Evolutionary conservation across 1,284 basidiomycete genomes (phyloP).

Genomic region (Ustanciosporium gigantosporum): DNA sequence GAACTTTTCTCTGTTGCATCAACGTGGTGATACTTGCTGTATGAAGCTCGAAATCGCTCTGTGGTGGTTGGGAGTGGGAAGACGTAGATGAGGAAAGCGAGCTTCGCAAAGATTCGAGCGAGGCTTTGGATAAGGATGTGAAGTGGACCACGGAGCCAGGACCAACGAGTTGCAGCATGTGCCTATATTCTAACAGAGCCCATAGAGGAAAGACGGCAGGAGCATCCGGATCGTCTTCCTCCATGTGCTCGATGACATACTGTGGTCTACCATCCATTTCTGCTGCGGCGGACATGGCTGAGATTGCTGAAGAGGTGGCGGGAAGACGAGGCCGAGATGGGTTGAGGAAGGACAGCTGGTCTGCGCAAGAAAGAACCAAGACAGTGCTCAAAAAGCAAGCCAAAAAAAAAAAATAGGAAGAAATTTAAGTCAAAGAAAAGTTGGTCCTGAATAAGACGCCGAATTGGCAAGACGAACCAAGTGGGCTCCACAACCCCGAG

Average conservation of each 20-base stretch:
- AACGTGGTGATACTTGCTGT: slow-evolving; percentile 71
- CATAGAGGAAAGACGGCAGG: slow-evolving; percentile 53
- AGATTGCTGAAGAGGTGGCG: neutral
- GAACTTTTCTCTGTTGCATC: slow-evolving; percentile 66
- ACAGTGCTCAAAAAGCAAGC: too few species aligned
- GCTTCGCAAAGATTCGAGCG: slow-evolving; percentile 68
- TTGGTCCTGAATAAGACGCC: neutral
- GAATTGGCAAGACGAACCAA: too few species aligned
- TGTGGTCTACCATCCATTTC: slow-evolving; percentile 32
- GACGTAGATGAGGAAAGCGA: slow-evolving; percentile 26
- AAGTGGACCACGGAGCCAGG: slow-evolving; percentile 73
- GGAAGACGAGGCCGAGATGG: neutral
- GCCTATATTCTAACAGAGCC: slow-evolving; percentile 65
- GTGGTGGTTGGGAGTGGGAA: neutral
- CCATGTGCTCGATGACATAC: slow-evolving; percentile 61
- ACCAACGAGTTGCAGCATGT: slow-evolving; percentile 81
- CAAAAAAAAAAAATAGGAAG: neutral
- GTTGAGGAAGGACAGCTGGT: neutral
- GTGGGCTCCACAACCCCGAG: neutral
- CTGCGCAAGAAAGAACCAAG: too few species aligned
- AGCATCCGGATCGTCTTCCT: slow-evolving; percentile 55
- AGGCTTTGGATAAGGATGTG: slow-evolving; percentile 76
- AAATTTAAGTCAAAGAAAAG: neutral
- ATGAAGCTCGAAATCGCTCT: slow-evolving; percentile 66
- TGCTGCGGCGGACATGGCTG: neutral